Conservation (phyloP, 2,329 filamentous ascomycete species). For the Cladosporium sp. region DNA sequence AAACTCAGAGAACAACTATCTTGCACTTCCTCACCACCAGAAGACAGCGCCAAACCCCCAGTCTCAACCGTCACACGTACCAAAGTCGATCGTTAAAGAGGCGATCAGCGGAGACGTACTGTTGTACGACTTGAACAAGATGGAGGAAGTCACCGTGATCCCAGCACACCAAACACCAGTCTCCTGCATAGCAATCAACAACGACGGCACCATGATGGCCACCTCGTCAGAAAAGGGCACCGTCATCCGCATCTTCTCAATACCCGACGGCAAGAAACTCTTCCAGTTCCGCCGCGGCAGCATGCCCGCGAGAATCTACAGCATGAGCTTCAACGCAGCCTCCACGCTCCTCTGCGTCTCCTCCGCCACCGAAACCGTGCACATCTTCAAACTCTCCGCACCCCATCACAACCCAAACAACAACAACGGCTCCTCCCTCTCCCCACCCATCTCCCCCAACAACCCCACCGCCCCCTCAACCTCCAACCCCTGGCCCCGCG, state of each 20-base stretch:
- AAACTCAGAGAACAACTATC: conserved; percentile 91
- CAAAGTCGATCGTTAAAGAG: conserved; percentile 63
- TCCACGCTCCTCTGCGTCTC: conserved; percentile 93
- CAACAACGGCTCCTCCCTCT: conserved; percentile 18
- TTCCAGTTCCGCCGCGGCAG: conserved; percentile 95
- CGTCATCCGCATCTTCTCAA: conserved; percentile 91
- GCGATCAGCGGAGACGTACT: conserved; percentile 88
- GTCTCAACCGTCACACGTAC: conserved; percentile 71
- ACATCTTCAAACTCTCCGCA: conserved; percentile 79
- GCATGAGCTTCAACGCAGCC: conserved; percentile 97
- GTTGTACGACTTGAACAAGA: conserved; percentile 81
- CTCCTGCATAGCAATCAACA: conserved; percentile 86
- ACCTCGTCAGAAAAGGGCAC: conserved; percentile 97
- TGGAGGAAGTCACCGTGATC: conserved; percentile 91
- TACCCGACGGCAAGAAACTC: conserved; percentile 85
- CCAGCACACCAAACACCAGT: conserved; percentile 90
- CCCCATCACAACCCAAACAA: conserved; percentile 28
- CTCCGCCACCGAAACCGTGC: conserved; percentile 91
- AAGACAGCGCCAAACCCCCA: conserved; percentile 36
- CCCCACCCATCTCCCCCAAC: conserved; percentile 26
- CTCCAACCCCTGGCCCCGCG: conserved; percentile 25
- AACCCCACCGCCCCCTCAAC: conserved; percentile 26
- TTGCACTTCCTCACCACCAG: conserved; percentile 84
- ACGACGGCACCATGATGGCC: conserved; percentile 82
- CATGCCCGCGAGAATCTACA: conserved; percentile 92